phyloP scores from a whole-genome alignment of 1,139 yeast genomes.

The Saccharomycopsis crataegensis region DNA sequence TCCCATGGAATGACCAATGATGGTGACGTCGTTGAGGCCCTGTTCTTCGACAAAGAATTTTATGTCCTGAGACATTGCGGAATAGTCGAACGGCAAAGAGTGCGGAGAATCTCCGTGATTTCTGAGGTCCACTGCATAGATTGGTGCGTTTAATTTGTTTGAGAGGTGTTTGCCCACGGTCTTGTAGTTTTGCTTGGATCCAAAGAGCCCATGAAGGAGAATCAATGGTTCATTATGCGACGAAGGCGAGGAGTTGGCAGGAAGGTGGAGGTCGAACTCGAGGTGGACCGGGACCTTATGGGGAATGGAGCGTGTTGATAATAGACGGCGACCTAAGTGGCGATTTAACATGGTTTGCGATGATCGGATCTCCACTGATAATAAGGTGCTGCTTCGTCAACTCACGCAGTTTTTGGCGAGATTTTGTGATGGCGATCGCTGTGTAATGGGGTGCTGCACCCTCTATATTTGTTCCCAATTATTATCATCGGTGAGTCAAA shows the following conservation, averaged over 20 bases:
- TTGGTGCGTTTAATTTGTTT: slow-evolving; percentile 28
- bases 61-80: slow-evolving; percentile 39
- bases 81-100: slow-evolving; percentile 38
- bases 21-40: slow-evolving; percentile 27
- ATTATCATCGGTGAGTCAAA: no score
- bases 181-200: slow-evolving; percentile 36
- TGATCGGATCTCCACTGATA: no score
- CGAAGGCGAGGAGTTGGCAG: background rate
- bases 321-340: no score
- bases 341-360: no score
- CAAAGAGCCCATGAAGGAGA: slow-evolving; percentile 45
- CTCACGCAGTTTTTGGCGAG: no score
- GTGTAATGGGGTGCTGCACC: no score
- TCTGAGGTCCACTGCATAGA: slow-evolving; percentile 41
- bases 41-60: slow-evolving; percentile 29
- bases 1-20: slow-evolving; percentile 50
- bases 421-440: no score
- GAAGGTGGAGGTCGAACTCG: slow-evolving; percentile 12
- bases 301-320: background rate
- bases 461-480: no score
- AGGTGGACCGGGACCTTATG: slow-evolving; percentile 13
- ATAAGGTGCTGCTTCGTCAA: no score
- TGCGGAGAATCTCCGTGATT: slow-evolving; percentile 46
- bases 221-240: slow-evolving; percentile 23
- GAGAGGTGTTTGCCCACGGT: slow-evolving; percentile 34